Evolutionary conservation across 176 grass and related monocot species (phyloP), one percentile per base, ranked within the genome.

Genomic region (Bolboschoenus planiculmis): DNA sequence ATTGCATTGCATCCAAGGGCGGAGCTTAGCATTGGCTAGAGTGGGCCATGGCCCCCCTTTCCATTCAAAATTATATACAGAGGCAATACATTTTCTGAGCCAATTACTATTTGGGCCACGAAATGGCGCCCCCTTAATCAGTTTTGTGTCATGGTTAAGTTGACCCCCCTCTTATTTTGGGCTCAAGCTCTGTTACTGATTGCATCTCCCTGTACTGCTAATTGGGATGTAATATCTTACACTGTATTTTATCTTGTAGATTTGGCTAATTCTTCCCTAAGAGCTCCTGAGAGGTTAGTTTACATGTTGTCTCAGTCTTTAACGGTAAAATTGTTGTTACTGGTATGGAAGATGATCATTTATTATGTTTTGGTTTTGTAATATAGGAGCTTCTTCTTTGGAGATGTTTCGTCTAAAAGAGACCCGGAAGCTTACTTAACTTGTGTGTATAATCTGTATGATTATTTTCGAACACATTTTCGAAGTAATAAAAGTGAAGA

Each of bases 341-440:
- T 30, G 10, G 18, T 85, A 66, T 23, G 36, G 27, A 2, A 81
- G 66, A 26, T 39, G 5, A 67, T 20, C 33, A 7, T 23, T 66
- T 20, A 0, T 20, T 21, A 50, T 48, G 18, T 20, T 42, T 56
- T 80, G 30, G n/a, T 56, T n/a, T 74, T 72, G 53, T 4, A 20
- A 27, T 29, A 40, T 74, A 99, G 96, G 80, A 90, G 79, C 68
- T 91, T 80, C 84, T 99, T 91, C 87, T 99, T 89, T 47, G 96
- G 92, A 78, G 91, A 99, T 70, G 79, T 87, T 87, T 99, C 91
- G 83, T 95, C 90, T 59, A 99, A 99, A 87, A 88, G 96, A 83
- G 91, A 95, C 81, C 91, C 96, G 54, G 83, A 93, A 88, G 85
- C 87, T 58, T 99, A 95, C 80, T 72, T 95, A 79, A 87, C 86